Conservation (phyloP, 2,329 filamentous ascomycete species). For the Sclerotinia nivalis region DNA sequence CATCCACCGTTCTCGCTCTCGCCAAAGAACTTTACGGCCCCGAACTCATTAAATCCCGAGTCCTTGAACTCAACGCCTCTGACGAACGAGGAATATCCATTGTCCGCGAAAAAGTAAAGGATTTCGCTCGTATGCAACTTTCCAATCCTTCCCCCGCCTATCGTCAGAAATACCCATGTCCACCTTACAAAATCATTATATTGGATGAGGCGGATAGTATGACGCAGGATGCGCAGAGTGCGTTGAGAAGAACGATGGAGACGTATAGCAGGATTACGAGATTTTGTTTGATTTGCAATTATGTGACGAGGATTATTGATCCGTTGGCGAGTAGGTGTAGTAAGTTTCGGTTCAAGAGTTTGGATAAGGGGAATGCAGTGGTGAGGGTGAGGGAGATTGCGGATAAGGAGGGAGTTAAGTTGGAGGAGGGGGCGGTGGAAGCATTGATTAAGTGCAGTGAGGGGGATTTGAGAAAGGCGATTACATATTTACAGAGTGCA, state of each 20-base stretch:
- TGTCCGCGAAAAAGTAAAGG: conserved; percentile 96
- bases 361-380: conserved; percentile 83
- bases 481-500: conserved; percentile 95
- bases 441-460: conserved; percentile 85
- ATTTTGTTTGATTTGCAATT: conserved; percentile 98
- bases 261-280: conserved; percentile 95
- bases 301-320: conserved; percentile 97
- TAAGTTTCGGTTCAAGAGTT: conserved; percentile 96
- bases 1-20: conserved; percentile 92
- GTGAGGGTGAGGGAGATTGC: conserved; percentile 82
- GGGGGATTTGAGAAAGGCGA: conserved; percentile 92
- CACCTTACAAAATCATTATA: conserved; percentile 98
- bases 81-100: conserved; percentile 98
- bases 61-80: conserved; percentile 98
- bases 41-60: conserved; percentile 85
- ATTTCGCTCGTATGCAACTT: conserved; percentile 94
- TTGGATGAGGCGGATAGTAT: conserved; percentile 98
- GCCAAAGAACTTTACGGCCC: conserved; percentile 97
- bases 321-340: conserved; percentile 89
- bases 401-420: conserved; percentile 68
- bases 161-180: conserved; percentile 78
- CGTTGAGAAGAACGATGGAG: conserved; percentile 94
- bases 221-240: conserved; percentile 96
- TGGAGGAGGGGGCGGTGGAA: conserved; percentile 79
- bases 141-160: conserved; percentile 70